Conservation (phyloP, 345 rosid genomes). For the Salix exigua region DNA sequence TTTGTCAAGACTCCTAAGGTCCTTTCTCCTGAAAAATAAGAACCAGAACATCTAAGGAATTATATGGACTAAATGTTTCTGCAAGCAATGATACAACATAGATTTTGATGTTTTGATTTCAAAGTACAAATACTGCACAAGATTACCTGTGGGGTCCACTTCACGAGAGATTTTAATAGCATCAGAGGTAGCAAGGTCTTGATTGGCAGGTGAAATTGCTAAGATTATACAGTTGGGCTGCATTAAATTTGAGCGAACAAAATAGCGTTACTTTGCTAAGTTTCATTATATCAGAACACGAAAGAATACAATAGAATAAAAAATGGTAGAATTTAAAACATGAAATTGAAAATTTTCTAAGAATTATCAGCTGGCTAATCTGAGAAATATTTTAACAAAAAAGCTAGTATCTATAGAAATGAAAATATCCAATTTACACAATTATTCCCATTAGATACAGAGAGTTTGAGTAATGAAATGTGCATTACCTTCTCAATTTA, state of each 20-base stretch:
- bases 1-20: conserved; percentile 96
- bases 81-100: background rate
- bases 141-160: conserved; percentile 90
- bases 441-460: background rate
- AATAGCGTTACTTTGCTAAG: conserved; percentile 6
- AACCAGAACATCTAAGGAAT: background rate
- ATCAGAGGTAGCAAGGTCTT: conserved; percentile 99
- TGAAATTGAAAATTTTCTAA: background rate
- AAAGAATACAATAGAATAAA: background rate
- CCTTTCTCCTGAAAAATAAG: conserved; percentile 72
- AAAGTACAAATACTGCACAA: background rate
- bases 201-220: conserved; percentile 99
- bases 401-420: background rate
- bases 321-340: background rate
- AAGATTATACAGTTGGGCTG: conserved; percentile 96
- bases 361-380: background rate
- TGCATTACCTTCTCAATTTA: conserved; percentile 79
- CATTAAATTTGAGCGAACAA: conserved; percentile 23
- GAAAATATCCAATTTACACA: conserved; percentile 7
- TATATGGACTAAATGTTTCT: background rate
- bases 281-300: background rate
- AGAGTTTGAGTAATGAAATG: background rate
- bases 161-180: conserved; percentile 98
- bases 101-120: background rate
- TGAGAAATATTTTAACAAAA: background rate